phyloP scores from a whole-genome alignment of 1,284 basidiomycete genomes.

The Xanthoconium separans region DNA sequence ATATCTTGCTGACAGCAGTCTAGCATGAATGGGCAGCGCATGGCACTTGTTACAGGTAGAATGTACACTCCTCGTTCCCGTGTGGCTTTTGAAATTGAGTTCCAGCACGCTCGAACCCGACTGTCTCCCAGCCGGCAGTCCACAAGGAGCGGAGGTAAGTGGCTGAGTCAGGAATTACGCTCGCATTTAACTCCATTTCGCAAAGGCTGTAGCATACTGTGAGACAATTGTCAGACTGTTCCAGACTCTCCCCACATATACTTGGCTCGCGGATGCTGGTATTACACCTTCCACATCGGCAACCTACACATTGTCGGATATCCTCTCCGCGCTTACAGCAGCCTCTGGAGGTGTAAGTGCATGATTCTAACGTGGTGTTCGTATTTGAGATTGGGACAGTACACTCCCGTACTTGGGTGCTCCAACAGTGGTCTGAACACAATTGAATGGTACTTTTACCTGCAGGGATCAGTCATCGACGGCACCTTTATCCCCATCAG shows the following conservation, averaged over 20 bases:
- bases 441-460: constrained; percentile 67
- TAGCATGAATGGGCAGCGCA: constrained; percentile 73
- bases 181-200: constrained; percentile 10
- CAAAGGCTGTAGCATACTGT: constrained; percentile 71
- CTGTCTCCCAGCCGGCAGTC: constrained; percentile 59
- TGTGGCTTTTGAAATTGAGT: constrained; percentile 5
- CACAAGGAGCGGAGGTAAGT: constrained; percentile 57
- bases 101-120: constrained; percentile 56
- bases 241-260: constrained; percentile 65
- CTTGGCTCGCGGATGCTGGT: constrained; percentile 64
- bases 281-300: constrained; percentile 61
- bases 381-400: constrained; percentile 28
- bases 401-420: constrained; percentile 62
- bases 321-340: constrained; percentile 57
- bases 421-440: constrained; percentile 44
- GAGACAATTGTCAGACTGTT: constrained; percentile 63
- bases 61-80: not conserved
- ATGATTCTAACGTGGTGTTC: not conserved
- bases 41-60: constrained; percentile 72
- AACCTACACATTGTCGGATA: constrained; percentile 58
- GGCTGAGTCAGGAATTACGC: not conserved
- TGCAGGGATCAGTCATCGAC: constrained; percentile 65
- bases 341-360: constrained; percentile 44
- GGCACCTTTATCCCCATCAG: constrained; percentile 62
- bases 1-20: constrained; percentile 10